Base-by-base conservation (phyloP, 257 asterid species). In the Primulina tabacum region DNA sequence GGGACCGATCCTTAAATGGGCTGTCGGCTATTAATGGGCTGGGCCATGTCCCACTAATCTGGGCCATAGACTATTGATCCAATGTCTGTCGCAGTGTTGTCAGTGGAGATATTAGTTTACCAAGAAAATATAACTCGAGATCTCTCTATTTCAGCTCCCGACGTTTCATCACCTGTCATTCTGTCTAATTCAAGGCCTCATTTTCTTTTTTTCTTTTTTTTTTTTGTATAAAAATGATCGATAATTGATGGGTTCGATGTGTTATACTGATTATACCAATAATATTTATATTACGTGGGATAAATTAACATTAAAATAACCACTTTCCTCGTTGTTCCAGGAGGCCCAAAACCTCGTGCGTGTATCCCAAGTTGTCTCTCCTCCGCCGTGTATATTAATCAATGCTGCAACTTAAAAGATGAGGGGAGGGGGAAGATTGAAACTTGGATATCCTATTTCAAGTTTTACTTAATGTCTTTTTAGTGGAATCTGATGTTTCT, bases 261-360 rank as follows among this genome's bases (percentile, higher is more conserved):
- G 75, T 74, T 7, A 68, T 65, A 70, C 57, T 69, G 2, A 35
- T 72, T 65, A 43, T 12, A 40, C 58, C 65, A 72, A 50, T 68
- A 70, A 55, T 79, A 69, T 7, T 43, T 7, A 1, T 47, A 37
- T 50, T 11, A 32, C 67, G 12, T 66, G 18, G 18, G 58, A 55
- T 18, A 57, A 47, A 56, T 55, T 14, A 40, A 43, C 74, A 70
- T 20, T 30, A 20, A 10, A 40, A 58, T 4, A 70, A 62, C 68
- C 69, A 55, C 78, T 79, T 85, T 79, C 81, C 72, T 47, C 68
- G 80, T 75, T 78, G 68, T 68, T 70, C 35, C 76, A 74, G 29
- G 30, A 37, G 73, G 64, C 64, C 85, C 75, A 77, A 74, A 38
- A 62, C 83, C 86, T 78, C 83, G 87, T 78, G 86, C 80, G 74